Conservation (phyloP, 2,329 filamentous ascomycete genomes). For the Cytospora piceae region DNA sequence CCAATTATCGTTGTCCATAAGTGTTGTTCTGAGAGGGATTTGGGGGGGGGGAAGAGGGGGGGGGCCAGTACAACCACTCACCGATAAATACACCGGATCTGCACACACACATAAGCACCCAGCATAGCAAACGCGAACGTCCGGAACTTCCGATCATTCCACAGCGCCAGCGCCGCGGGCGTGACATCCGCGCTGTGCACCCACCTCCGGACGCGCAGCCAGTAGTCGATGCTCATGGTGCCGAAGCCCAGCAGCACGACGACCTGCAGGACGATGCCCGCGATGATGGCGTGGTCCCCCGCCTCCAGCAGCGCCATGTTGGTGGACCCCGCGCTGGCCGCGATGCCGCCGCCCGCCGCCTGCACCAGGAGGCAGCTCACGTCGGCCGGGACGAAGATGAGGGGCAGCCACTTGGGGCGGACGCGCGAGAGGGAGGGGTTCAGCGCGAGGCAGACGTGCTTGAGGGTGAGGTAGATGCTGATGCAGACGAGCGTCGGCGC, state of each 20-base stretch:
- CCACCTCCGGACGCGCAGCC: slow-evolving; percentile 45
- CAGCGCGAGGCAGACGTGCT: slow-evolving; percentile 58
- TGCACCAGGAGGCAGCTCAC: slow-evolving; percentile 62
- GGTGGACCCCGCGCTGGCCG: slow-evolving; percentile 46
- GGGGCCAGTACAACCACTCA: slow-evolving; percentile 36
- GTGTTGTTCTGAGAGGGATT: background rate
- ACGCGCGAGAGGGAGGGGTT: slow-evolving; percentile 55
- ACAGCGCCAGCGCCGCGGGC: slow-evolving; percentile 43
- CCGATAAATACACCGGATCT: slow-evolving; percentile 60
- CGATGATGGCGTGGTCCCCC: slow-evolving; percentile 58
- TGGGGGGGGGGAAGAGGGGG: background rate
- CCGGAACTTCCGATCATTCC: slow-evolving; percentile 48
- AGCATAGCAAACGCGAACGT: slow-evolving; percentile 49
- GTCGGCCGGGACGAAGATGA: slow-evolving; percentile 63
- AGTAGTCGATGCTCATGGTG: slow-evolving; percentile 49
- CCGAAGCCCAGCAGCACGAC: slow-evolving; percentile 54
- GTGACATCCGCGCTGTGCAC: slow-evolving; percentile 39
- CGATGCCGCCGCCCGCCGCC: slow-evolving; percentile 60
- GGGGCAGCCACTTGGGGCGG: slow-evolving; percentile 55
- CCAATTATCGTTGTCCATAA: background rate
- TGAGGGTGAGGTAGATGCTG: slow-evolving; percentile 66
- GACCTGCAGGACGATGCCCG: slow-evolving; percentile 58
- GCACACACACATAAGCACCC: slow-evolving; percentile 49
- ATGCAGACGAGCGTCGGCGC: slow-evolving; percentile 65
- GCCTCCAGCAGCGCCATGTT: slow-evolving; percentile 46